A percentile compares a stretch with the other conserved stretches of the same genome.
phyloP scores from a whole-genome alignment of 2,329 filamentous ascomycete genomes.

The Ophiostoma novo-ulmi region DNA sequence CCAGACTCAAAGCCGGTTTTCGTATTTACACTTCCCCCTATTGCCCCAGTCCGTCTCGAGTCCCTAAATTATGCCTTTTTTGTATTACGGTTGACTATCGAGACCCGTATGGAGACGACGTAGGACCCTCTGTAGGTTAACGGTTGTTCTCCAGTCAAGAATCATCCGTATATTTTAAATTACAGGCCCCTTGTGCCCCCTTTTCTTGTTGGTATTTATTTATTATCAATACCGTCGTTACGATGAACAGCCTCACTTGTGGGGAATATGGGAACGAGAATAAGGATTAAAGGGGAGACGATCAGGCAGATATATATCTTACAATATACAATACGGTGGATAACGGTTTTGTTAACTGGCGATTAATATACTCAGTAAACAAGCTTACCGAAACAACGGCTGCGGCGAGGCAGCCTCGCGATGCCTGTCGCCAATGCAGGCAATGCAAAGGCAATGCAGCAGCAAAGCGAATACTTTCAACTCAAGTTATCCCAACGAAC shows the following conservation, averaged over 20 bases:
- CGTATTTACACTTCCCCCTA: not conserved
- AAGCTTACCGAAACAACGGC: not conserved
- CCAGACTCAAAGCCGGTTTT: not conserved
- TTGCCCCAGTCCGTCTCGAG: not conserved
- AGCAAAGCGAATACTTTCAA: too few relatives aligned
- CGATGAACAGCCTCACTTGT: too few relatives aligned
- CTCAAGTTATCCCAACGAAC: too few relatives aligned
- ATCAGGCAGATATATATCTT: too few relatives aligned
- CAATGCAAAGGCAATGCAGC: too few relatives aligned
- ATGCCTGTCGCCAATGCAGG: not conserved
- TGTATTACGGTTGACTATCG: too few relatives aligned
- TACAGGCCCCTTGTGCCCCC: not conserved
- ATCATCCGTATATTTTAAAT: not conserved
- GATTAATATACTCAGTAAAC: not conserved
- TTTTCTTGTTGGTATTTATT: not conserved
- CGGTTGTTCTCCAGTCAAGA: not conserved
- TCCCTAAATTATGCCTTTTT: too few relatives aligned
- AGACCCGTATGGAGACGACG: too few relatives aligned
- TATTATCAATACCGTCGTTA: not conserved
- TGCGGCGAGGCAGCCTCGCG: slow-evolving; percentile 1
- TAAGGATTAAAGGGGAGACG: too few relatives aligned
- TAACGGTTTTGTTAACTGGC: not conserved
- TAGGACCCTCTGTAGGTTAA: not conserved
- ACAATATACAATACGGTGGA: too few relatives aligned
- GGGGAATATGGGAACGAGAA: too few relatives aligned